phyloP scores from a whole-genome alignment of 2,329 filamentous ascomycete species.

The Penicillium sp. region DNA sequence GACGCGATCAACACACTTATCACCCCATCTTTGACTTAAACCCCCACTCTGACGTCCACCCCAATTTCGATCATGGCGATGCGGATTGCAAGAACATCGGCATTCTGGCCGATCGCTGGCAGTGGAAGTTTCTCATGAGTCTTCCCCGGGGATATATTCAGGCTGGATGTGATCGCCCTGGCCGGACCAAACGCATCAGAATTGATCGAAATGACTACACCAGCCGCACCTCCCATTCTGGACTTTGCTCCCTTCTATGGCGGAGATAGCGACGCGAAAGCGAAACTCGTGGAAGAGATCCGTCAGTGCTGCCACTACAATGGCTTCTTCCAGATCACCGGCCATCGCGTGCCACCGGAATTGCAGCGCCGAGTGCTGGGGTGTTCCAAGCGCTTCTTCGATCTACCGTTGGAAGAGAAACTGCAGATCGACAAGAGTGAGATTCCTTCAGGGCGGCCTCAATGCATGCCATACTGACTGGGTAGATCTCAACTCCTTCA shows the following conservation, averaged over 20 bases:
- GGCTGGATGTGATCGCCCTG: not conserved
- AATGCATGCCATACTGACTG: not conserved
- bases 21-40: conserved; percentile 27
- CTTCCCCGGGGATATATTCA: conserved; percentile 10
- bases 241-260: conserved; percentile 37
- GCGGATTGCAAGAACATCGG: conserved; percentile 22
- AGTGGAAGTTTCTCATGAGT: not conserved
- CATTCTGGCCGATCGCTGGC: conserved; percentile 17
- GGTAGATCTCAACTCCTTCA: conserved; percentile 39
- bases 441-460: not conserved
- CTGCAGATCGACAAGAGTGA: conserved; percentile 36
- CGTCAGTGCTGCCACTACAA: conserved; percentile 30
- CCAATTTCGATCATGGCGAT: no score
- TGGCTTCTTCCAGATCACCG: conserved; percentile 49
- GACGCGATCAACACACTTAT: conserved; percentile 10
- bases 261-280: conserved; percentile 28
- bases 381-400: conserved; percentile 43
- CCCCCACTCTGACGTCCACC: conserved; percentile 7
- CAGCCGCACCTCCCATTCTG: conserved; percentile 33
- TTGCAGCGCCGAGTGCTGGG: conserved; percentile 41
- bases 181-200: conserved; percentile 6
- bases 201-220: conserved; percentile 17
- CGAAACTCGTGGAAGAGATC: conserved; percentile 26
- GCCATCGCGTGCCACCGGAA: conserved; percentile 40
- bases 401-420: conserved; percentile 44